Conservation (phyloP, 2,329 filamentous ascomycete genomes). For the Sporothrix globosa region DNA sequence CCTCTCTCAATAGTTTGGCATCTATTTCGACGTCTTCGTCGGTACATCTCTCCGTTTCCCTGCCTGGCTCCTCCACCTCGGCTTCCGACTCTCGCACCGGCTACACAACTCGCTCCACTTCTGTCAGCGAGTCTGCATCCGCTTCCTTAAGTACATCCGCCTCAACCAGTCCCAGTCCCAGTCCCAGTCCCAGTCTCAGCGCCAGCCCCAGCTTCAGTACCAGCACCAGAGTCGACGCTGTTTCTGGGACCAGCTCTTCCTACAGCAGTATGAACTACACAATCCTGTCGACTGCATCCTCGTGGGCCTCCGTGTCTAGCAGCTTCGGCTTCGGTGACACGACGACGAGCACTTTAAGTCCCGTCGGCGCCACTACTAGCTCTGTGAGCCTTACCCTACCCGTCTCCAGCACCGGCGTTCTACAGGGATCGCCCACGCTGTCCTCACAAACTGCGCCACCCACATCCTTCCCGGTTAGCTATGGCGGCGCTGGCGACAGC, state of each 20-base stretch:
- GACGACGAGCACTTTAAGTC: neutral
- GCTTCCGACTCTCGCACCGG: neutral
- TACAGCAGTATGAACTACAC: neutral
- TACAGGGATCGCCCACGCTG: neutral
- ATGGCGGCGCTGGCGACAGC: neutral
- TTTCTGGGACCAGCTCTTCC: neutral
- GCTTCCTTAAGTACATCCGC: neutral
- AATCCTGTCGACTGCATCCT: neutral
- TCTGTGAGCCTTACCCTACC: neutral
- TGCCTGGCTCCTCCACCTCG: neutral
- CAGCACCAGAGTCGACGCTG: neutral
- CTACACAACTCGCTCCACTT: neutral
- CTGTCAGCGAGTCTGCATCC: neutral
- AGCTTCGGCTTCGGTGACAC: conserved; percentile 8
- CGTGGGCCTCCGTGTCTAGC: neutral
- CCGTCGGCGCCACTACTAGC: neutral
- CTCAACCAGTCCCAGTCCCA: conserved; percentile 12
- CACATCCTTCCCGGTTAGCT: conserved; percentile 1
- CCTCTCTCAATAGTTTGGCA: neutral
- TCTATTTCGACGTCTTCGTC: neutral
- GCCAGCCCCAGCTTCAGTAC: neutral
- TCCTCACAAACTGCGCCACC: neutral
- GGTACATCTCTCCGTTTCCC: neutral
- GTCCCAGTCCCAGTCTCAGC: neutral
- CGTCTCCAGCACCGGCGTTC: neutral